Base-by-base conservation (phyloP, 1,284 basidiomycete species). In the Austroboletus novae-zelandiae region DNA sequence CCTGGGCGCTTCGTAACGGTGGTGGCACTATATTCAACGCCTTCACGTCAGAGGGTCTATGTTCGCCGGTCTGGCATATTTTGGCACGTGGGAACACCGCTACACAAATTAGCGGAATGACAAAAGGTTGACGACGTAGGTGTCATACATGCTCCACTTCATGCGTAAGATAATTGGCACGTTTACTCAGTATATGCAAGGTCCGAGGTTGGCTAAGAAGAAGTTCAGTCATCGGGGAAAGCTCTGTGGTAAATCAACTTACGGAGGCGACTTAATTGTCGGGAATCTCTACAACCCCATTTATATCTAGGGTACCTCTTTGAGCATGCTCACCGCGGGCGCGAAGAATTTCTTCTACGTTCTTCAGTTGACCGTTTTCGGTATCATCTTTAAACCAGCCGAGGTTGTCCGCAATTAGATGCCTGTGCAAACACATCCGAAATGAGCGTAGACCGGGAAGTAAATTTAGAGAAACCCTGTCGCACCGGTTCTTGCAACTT, bases 321-420 rank as follows among this genome's bases (percentile, higher is more conserved):
- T 71, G 77, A 31, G 94, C 82, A 40, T 71, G 75, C 70, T 94
- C 91, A 5, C 94, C 94, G 56, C 85, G 87, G 0, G 79, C 83
- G 17, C 75, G 74, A 55, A 96, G 69, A 14, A 96, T 71, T 57
- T 94, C 89, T 68, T 96, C 94, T 2, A 97, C 74, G 1, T 86
- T 96, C 53, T 74, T 80, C 40, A 87, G 67, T 59, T 80, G 83
- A 4, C 90, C 91, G 4, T 84, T 83, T 52, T 84, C 74, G 1
- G 87, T 91, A 42, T 78, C 76, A 35, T 91, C 86, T 57, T 89
- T 85, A 74, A 97, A 97, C 94, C 94, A 97, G 1, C 91, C 91
- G 14, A 97, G 70, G 62, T 97, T 86, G 65, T 97, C 94, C 9
- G 94, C 94, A 62, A 94, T 93, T 17, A 93, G 73, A 70, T 93